Conservation (phyloP, 305 asterid species). For the Fraxinus baroniana region DNA sequence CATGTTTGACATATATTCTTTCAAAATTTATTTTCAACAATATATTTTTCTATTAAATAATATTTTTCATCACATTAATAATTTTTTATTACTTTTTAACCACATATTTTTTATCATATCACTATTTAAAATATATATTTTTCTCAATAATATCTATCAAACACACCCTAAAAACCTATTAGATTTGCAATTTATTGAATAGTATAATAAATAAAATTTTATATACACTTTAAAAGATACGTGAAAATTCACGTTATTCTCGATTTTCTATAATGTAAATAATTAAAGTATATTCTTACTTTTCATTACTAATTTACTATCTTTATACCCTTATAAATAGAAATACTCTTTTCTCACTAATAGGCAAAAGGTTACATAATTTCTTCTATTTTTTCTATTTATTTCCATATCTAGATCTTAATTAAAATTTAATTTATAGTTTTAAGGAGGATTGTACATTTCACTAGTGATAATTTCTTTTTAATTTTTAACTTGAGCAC, state of each 20-base stretch:
- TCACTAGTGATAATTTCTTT: not conserved
- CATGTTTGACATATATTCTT: too few species aligned
- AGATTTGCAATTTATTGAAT: too few species aligned
- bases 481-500: not conserved
- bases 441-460: not conserved
- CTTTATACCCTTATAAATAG: not conserved
- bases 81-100: too few species aligned
- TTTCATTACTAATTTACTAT: not conserved
- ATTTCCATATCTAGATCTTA: not conserved
- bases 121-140: too few species aligned
- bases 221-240: not conserved
- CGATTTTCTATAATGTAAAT: not conserved
- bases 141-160: too few species aligned
- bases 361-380: not conserved
- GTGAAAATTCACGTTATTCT: not conserved
- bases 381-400: not conserved
- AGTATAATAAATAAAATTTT: too few species aligned
- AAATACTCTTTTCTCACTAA: not conserved
- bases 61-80: too few species aligned
- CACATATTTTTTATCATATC: too few species aligned
- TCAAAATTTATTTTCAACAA: too few species aligned
- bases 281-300: not conserved
- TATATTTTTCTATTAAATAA: too few species aligned
- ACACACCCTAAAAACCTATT: not conserved
- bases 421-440: not conserved